These are phyloP conservation scores for Pezicula neosporulosa DNA, from an alignment of 2,329 filamentous ascomycete genomes.

Conservation along the genomic window DNA sequence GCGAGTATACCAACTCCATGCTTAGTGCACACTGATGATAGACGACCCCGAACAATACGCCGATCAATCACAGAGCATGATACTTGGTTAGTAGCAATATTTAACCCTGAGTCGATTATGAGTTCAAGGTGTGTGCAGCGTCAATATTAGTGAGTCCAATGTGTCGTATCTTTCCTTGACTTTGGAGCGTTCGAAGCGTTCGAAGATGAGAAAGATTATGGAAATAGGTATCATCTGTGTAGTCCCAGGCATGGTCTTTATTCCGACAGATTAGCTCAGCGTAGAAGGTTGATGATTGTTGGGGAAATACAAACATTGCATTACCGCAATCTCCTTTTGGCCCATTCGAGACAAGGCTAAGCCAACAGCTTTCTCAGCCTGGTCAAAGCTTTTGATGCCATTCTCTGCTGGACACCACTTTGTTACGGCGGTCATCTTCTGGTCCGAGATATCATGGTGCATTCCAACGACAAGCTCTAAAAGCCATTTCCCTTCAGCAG, in stretches of 20 bases:
- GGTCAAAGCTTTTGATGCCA: slow-evolving; percentile 7
- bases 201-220: slow-evolving; percentile 29
- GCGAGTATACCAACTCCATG: slow-evolving; percentile 24
- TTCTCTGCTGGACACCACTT: slow-evolving; percentile 24
- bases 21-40: slow-evolving; percentile 21
- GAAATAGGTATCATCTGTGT: slow-evolving; percentile 28
- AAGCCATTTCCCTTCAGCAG: not conserved
- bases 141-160: slow-evolving; percentile 30
- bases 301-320: slow-evolving; percentile 17
- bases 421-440: slow-evolving; percentile 14
- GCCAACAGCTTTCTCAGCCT: slow-evolving; percentile 25
- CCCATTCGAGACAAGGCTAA: slow-evolving; percentile 23
- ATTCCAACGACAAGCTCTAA: slow-evolving; percentile 10
- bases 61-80: slow-evolving; percentile 29
- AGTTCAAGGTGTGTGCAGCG: slow-evolving; percentile 30
- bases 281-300: not conserved
- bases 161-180: slow-evolving; percentile 23
- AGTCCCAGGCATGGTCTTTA: slow-evolving; percentile 28
- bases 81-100: slow-evolving; percentile 30
- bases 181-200: slow-evolving; percentile 19
- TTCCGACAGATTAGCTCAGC: not conserved
- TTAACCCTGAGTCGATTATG: slow-evolving; percentile 25
- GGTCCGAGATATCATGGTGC: not conserved
- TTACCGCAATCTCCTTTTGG: slow-evolving; percentile 20
- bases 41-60: slow-evolving; percentile 19